Base-by-base conservation (phyloP, 2,329 filamentous ascomycete genomes). In the Coniochaeta hoffmannii region DNA sequence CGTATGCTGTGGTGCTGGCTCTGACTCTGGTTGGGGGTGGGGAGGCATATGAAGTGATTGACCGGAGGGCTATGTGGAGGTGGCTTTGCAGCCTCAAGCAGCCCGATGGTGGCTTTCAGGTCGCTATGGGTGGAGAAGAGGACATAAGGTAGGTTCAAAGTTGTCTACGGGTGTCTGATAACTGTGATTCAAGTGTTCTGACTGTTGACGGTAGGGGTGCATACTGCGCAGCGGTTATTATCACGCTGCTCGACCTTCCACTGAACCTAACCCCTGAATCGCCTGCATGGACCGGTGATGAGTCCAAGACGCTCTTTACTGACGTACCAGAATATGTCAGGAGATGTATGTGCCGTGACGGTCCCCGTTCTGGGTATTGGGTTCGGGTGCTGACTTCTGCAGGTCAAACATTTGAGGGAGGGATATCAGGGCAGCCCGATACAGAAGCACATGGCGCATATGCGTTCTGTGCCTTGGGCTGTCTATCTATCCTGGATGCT, bases 361-460 rank as follows among this genome's bases (percentile, higher is more conserved):
- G 11, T 38, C 50, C 15, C n/a, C 9, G 6, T 28, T 51, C 22
- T 15, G 3, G 19, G 15, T 22, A 2, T 34, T 22, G 49, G n/a
- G 10, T 51, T 34, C 8, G 28, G 10, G 3, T 19, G 14, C 57
- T 54, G 17, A 46, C 32, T 28, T 58, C 56, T 69, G 53, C 54
- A 90, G 88, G 89, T 69, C 93, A 97, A 79, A 95, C 90, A 11
- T 97, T 88, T 71, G 94, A 99, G 75, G 94, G 94, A 60, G 94
- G 94, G 51, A 91, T 99, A 62, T 92, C 89, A 61, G 88, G 85
- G 55, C 86, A 87, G 60, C 94, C 92, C 53, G 87, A 87, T 57
- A 86, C 88, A 60, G 94, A 99, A 78, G 94, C 93, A 55, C 94
- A 99, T 73, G 94, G 94, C 58, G 94, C 90, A 60, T 99, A 97